These are phyloP conservation scores for Chaetoceros muelleri DNA, from an alignment of 108 stramenopile species.

Conservation along the genomic window DNA sequence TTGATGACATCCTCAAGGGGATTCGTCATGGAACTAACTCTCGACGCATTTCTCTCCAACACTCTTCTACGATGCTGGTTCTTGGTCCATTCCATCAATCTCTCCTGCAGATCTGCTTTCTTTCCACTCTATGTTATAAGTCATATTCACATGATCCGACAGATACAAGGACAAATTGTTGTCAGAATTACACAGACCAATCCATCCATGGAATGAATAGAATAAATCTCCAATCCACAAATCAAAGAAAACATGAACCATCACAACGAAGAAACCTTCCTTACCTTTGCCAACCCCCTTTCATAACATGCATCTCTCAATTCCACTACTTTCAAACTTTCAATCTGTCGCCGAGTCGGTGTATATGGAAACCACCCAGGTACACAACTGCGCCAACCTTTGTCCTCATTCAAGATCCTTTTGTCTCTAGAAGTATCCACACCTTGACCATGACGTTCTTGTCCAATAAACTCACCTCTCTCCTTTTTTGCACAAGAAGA, in stretches of 20 bases:
- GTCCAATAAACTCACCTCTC: not conserved
- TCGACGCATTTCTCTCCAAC: constrained; percentile 4
- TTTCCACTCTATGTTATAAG: constrained; percentile 21
- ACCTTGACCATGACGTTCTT: too few relatives aligned
- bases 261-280: too few relatives aligned
- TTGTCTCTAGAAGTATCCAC: too few relatives aligned
- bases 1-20: not conserved
- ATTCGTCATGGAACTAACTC: constrained; percentile 15
- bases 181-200: too few relatives aligned
- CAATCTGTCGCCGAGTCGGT: constrained; percentile 41
- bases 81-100: constrained; percentile 43
- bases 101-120: constrained; percentile 43
- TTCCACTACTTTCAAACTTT: constrained; percentile 32
- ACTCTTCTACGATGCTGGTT: constrained; percentile 31
- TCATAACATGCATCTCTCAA: constrained; percentile 35
- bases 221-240: not conserved
- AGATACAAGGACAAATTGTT: too few relatives aligned
- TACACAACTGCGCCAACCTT: too few relatives aligned
- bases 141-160: not conserved
- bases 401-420: too few relatives aligned
- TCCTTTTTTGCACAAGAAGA: too few relatives aligned
- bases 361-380: constrained; percentile 51
- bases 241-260: constrained; percentile 5
- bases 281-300: constrained; percentile 37
- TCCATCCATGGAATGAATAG: too few relatives aligned